Conservation (phyloP, 2,329 filamentous ascomycete species). For the Penicillium corylophilum region DNA sequence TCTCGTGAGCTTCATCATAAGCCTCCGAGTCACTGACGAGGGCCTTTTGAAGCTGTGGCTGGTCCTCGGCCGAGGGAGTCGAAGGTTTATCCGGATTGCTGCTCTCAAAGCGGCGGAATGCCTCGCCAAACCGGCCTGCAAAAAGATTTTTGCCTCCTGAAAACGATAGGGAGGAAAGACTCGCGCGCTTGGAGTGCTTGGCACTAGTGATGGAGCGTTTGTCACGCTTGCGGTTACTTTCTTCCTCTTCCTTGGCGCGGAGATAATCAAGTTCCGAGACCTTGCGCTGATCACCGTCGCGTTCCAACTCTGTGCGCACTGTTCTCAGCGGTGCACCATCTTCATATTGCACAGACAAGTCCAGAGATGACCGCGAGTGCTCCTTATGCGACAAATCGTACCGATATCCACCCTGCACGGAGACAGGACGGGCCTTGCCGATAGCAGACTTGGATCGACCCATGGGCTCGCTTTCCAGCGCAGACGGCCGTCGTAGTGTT, state of each 20-base stretch:
- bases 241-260: slow-evolving; percentile 67
- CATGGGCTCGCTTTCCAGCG: slow-evolving; percentile 60
- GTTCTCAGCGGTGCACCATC: slow-evolving; percentile 35
- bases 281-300: slow-evolving; percentile 47
- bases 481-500: slow-evolving; percentile 60
- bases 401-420: slow-evolving; percentile 79
- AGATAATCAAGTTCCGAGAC: slow-evolving; percentile 82
- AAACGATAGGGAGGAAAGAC: slow-evolving; percentile 66
- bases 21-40: slow-evolving; percentile 76
- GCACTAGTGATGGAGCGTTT: slow-evolving; percentile 57
- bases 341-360: slow-evolving; percentile 37
- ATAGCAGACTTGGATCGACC: slow-evolving; percentile 64
- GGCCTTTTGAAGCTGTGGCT: slow-evolving; percentile 52
- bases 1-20: slow-evolving; percentile 65
- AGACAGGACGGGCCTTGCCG: slow-evolving; percentile 69
- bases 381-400: slow-evolving; percentile 83
- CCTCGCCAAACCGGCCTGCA: slow-evolving; percentile 87
- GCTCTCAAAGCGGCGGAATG: slow-evolving; percentile 86
- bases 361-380: slow-evolving; percentile 47
- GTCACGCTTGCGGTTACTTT: slow-evolving; percentile 58
- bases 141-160: slow-evolving; percentile 77
- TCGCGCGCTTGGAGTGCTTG: slow-evolving; percentile 69
- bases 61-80: slow-evolving; percentile 44
- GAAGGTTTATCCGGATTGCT: slow-evolving; percentile 42
- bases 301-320: slow-evolving; percentile 37